phyloP scores from a whole-genome alignment of 768 basidiomycete genomes.

The Mycena venus region DNA sequence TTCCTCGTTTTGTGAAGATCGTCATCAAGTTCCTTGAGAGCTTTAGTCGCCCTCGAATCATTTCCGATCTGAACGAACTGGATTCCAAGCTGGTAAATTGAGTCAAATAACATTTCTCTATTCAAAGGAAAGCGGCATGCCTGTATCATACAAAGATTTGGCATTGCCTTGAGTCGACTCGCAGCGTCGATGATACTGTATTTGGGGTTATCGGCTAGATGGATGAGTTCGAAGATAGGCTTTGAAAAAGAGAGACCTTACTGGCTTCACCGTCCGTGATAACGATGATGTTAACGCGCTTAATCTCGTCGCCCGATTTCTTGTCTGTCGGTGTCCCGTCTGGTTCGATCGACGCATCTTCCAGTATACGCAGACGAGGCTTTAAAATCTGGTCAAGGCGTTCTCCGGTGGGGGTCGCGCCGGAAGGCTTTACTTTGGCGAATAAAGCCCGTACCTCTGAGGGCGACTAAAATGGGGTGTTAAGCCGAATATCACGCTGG shows the following conservation, averaged over 20 bases:
- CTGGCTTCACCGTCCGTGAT: slow-evolving; percentile 76
- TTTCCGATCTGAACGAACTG: slow-evolving; percentile 83
- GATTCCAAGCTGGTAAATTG: slow-evolving; percentile 64
- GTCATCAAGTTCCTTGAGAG: slow-evolving; percentile 69
- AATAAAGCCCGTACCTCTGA: slow-evolving; percentile 58
- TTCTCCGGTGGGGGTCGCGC: slow-evolving; percentile 59
- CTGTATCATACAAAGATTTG: slow-evolving; percentile 28
- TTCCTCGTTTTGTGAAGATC: slow-evolving; percentile 56
- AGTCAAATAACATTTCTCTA: not conserved
- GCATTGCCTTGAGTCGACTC: slow-evolving; percentile 61
- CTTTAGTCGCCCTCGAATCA: slow-evolving; percentile 53
- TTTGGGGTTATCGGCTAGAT: slow-evolving; percentile 65
- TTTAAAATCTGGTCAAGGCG: slow-evolving; percentile 49
- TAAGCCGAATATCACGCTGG: not conserved
- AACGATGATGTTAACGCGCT: slow-evolving; percentile 70
- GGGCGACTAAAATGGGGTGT: slow-evolving; percentile 46
- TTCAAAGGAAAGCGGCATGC: not conserved
- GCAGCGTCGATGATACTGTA: slow-evolving; percentile 62
- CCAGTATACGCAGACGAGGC: slow-evolving; percentile 43
- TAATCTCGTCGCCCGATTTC: slow-evolving; percentile 51
- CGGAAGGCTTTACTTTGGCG: slow-evolving; percentile 54
- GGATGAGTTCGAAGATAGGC: not conserved
- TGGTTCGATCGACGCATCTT: slow-evolving; percentile 41
- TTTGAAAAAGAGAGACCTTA: slow-evolving; percentile 42
- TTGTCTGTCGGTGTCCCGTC: slow-evolving; percentile 33